Evolutionary conservation across 164 flowering plant species (phyloP), one percentile per base, ranked within the genome.

Genomic region (Umbilicus rupestris): DNA sequence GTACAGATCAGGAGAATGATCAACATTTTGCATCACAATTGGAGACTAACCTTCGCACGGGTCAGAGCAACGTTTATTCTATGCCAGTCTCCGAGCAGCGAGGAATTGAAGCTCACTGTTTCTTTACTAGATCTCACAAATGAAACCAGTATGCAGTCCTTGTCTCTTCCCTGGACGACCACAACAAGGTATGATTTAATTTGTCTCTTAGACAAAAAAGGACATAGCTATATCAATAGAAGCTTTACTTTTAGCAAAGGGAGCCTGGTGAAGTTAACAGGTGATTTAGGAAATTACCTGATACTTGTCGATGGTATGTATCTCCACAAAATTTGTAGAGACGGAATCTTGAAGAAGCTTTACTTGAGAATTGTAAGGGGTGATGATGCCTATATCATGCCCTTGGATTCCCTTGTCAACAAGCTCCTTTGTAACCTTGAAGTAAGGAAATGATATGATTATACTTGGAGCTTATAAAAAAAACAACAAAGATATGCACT

Each of bases 31-130:
- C 29, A 41, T 11, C 1, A 7, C 46, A 20, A 22, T 8, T 63
- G 33, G 62, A 64, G 45, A 42, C 67, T 19, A 71, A 94, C 99
- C 97, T 90, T 95, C 42, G 97, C 96, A 68, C 99, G 93, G 30
- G 99, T 95, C 2, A 95, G 74, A 60, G 99, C 97, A 24, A 95
- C 99, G 65, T 95, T 95, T 49, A 92, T 92, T 78, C 99, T 76
- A 70, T 92, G 99, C 99, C 99, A 95, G 72, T 95, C 99, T 66
- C 96, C 99, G 63, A 95, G 96, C 69, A 95, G 74, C 30, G 99
- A 83, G 58, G 97, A 87, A 69, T 70, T 68, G 70, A 72, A 82
- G 55, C 74, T 78, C 70, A 75, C 80, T 8, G 84, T 81, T 50
- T 78, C 85, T 74, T 85, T 83, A 64, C 72, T 80, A 1, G 97